Base-by-base conservation (phyloP, 768 basidiomycete genomes). In the Auriculariales sp. region DNA sequence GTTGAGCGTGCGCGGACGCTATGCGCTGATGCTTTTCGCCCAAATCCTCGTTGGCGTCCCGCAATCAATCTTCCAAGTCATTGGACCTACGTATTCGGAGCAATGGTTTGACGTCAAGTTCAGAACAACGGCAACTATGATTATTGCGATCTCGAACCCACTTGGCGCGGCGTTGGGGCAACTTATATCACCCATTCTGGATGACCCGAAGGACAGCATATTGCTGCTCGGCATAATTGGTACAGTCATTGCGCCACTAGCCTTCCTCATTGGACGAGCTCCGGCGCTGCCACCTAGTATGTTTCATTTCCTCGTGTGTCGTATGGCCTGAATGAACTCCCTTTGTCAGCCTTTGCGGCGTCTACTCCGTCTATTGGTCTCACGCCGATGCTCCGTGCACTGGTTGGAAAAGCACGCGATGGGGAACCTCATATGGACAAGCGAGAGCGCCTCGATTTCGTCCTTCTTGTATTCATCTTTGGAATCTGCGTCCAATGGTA, bases 281-380 rank as follows among this genome's bases (percentile, higher is more conserved):
- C 88, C 88, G 5, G 84, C 85, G 19, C 78, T 72, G 6, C 88
- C 88, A 25, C 88, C 88, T 0, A 89, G 87, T 90, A 62, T 33
- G 73, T 47, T 28, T 9, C 27, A 29, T 46, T 30, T 36, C 10
- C 31, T 9, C 14, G 2, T 2, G 44, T 14, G 19, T 17, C n/a
- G n/a, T n/a, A n/a, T n/a, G n/a, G n/a, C n/a, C 25, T 30, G 15
- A 39, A 17, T 44, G 11, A n/a, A 28, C 22, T 15, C 1, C 11
- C 28, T 50, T 25, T 22, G 15, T 25, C 39, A 60, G 59, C 62
- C 19, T 59, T 51, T 45, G 42, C 62, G 3, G 61, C 60, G 22
- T 53, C 57, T n/a, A 36, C 53, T 9, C 52, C 52, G 2, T 47
- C 58, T 1, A 54, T 56, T 1, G 53, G 56, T 12, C 49, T 59